Evolutionary conservation across 441 rosid genomes (phyloP).

Genomic region (Pelargonium australe): DNA sequence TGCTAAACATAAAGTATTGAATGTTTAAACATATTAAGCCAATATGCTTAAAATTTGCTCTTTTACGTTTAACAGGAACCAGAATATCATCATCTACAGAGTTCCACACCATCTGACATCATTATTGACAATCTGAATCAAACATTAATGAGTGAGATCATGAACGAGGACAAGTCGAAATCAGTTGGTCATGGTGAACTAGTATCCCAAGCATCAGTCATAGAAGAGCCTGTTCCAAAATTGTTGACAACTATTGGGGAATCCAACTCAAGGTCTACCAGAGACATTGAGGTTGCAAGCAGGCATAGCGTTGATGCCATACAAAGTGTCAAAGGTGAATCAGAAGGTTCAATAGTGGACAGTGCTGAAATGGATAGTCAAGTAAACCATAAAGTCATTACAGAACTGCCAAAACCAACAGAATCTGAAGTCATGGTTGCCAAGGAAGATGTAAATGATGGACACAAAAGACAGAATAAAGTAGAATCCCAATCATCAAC

Average conservation of each 20-base stretch:
- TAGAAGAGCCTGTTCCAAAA: constrained; percentile 2
- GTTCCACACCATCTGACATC: constrained; percentile 14
- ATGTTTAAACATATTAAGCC: background rate
- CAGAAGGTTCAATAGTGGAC: constrained; percentile 1
- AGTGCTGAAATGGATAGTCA: background rate
- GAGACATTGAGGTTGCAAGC: background rate
- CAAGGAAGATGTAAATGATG: background rate
- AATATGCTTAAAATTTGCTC: constrained; percentile 1
- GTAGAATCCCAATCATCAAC: constrained; percentile 1
- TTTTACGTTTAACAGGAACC: constrained; percentile 20
- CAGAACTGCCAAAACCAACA: constrained; percentile 14
- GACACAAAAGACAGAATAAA: background rate
- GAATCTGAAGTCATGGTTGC: constrained; percentile 10
- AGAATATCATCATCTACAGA: constrained; percentile 19
- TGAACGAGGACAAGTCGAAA: constrained; percentile 13
- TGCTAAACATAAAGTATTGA: background rate
- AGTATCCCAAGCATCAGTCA: constrained; percentile 9
- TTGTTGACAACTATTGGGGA: constrained; percentile 3
- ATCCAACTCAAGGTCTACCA: background rate
- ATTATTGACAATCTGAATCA: constrained; percentile 5
- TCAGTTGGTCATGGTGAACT: constrained; percentile 14
- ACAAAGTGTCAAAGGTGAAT: background rate
- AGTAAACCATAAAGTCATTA: background rate
- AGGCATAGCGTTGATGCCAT: constrained; percentile 4
- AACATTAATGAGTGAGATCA: constrained; percentile 3